Conservation (phyloP, 2,329 filamentous ascomycete species). For the Trichoderma hamatum region DNA sequence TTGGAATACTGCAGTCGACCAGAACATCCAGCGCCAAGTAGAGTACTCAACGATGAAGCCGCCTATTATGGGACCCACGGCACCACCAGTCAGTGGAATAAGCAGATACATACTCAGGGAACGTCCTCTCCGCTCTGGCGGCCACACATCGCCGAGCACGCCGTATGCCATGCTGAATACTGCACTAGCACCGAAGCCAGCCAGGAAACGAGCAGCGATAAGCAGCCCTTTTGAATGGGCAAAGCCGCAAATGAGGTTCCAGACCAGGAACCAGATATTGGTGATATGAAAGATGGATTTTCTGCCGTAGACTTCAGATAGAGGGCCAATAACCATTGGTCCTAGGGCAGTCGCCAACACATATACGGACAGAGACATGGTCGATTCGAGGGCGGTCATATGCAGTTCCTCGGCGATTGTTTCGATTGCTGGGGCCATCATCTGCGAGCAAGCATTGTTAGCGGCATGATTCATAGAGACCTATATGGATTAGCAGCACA, state of each 20-base stretch:
- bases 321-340: conserved; percentile 47
- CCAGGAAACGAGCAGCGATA: conserved; percentile 50
- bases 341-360: conserved; percentile 49
- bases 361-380: conserved; percentile 51
- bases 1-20: conserved; percentile 48
- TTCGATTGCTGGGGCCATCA: not conserved
- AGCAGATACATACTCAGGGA: conserved; percentile 44
- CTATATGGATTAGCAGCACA: conserved; percentile 53
- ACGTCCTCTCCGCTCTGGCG: conserved; percentile 48
- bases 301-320: conserved; percentile 55
- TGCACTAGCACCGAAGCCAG: conserved; percentile 52
- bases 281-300: conserved; percentile 46
- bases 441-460: not conserved
- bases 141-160: conserved; percentile 52
- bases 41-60: conserved; percentile 44
- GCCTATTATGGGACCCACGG: conserved; percentile 46
- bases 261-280: conserved; percentile 54
- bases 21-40: conserved; percentile 52
- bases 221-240: conserved; percentile 44
- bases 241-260: conserved; percentile 52
- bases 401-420: not conserved
- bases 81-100: conserved; percentile 45
- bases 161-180: conserved; percentile 51
- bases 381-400: not conserved
- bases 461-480: conserved; percentile 38